Base-by-base conservation (phyloP, 108 stramenopile genomes). In the Nitzschia sp. region DNA sequence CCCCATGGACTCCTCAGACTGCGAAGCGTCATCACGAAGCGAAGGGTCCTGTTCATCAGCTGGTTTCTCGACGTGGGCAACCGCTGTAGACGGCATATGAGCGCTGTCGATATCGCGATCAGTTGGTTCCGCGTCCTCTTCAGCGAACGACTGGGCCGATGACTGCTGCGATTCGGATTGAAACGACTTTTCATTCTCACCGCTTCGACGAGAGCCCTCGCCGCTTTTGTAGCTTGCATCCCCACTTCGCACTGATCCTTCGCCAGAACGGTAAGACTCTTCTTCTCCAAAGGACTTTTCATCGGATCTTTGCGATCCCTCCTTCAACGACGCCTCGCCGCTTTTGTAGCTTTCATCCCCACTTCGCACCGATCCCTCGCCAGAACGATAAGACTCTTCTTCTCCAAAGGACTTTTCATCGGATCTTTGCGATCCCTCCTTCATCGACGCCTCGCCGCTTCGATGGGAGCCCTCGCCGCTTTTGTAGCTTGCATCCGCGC, bases 1-100 rank as follows among this genome's bases (percentile, higher is more conserved):
- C n/a, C 46, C 30, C 26, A 77, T 59, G 2, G 76, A 77, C 18
- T 15, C 30, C 56, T 75, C 74, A n/a, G 27, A 71, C 15, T 63
- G 17, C 30, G 51, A 53, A 6, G 6, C 13, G 5, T 29, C 56
- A 4, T 57, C 23, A 42, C 38, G 8, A 8, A 42, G 8, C 38
- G 38, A 42, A 51, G 49, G 49, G 4, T 51, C 49, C 4, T 51
- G 4, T 51, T 8, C 8, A 23, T 51, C 21, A 5, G 4, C 18
- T n/a, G 11, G 17, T 17, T 23, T 23, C 21, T 51, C n/a, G 18
- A 19, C 19, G 5, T 51, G 4, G 4, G 13, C 21, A 21, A 51
- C 49, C 13, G 4, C 49, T 42, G 8, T 42, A 15, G 38, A 42
- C 15, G 8, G 38, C n/a, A 51, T 19, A 23, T 51, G 49, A 19